A percentile compares a stretch with the other conserved stretches of the same genome.
These are phyloP conservation scores for Suhomyces atakaporum DNA, from an alignment of 1,139 yeast genomes.

Conservation along the genomic window DNA sequence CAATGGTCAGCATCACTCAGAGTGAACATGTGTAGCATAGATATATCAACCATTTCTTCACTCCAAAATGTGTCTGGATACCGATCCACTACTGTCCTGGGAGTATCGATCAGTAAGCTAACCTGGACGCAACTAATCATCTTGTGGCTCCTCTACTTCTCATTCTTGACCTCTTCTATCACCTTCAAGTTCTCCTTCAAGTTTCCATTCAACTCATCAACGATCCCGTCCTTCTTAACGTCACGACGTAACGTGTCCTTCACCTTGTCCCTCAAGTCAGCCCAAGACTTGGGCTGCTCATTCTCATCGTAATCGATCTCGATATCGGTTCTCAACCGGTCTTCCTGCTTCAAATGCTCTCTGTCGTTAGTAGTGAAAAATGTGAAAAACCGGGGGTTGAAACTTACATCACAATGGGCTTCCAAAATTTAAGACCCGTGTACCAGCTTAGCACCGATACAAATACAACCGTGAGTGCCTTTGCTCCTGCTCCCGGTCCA, in stretches of 20 bases:
- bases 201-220: neutral
- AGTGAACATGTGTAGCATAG: too few relatives aligned
- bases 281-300: conserved; percentile 42
- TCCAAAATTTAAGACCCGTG: conserved; percentile 67
- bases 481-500: conserved; percentile 21
- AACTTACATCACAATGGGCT: conserved; percentile 69
- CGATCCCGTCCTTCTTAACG: conserved; percentile 1
- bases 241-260: conserved; percentile 11
- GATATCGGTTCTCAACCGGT: conserved; percentile 61
- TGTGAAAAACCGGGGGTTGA: neutral
- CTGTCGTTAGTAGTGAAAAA: conserved; percentile 30
- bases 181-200: conserved; percentile 6
- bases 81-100: too few relatives aligned
- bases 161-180: conserved; percentile 10
- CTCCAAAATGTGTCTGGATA: too few relatives aligned
- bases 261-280: conserved; percentile 36
- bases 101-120: too few relatives aligned
- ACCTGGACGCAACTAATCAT: too few relatives aligned
- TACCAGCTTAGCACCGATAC: conserved; percentile 46
- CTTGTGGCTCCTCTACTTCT: conserved; percentile 9
- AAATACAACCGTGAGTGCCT: conserved; percentile 28
- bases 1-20: too few relatives aligned
- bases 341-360: conserved; percentile 69
- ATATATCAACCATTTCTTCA: too few relatives aligned
- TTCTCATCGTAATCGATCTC: conserved; percentile 47